phyloP scores from a whole-genome alignment of 331 rosid species.

The Quercus phellos region DNA sequence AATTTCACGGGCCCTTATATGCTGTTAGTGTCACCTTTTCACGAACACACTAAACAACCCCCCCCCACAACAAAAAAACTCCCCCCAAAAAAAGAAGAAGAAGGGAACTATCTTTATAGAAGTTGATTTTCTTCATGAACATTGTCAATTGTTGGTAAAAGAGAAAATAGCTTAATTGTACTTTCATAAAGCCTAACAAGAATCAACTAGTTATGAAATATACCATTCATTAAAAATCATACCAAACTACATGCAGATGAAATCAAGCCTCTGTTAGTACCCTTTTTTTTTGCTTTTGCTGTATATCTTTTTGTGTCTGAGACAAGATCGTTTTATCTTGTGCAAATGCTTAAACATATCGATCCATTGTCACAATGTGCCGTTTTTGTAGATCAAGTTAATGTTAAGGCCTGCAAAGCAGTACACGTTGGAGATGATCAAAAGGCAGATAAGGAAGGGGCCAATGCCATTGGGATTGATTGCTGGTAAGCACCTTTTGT shows the following conservation, averaged over 20 bases:
- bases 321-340: not conserved
- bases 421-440: conserved; percentile 83
- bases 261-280: not conserved
- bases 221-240: not conserved
- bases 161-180: too few species aligned
- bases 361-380: not conserved
- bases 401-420: conserved; percentile 61
- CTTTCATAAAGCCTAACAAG: not conserved
- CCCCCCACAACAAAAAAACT: too few species aligned
- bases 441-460: conserved; percentile 73
- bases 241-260: not conserved
- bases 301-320: not conserved
- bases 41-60: too few species aligned
- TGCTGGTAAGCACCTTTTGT: conserved; percentile 63
- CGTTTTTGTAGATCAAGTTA: conserved; percentile 52
- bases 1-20: too few species aligned
- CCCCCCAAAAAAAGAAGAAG: too few species aligned
- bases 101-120: too few species aligned
- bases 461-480: conserved; percentile 72
- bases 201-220: not conserved
- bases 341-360: not conserved
- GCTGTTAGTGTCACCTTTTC: too few species aligned
- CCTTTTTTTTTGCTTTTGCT: not conserved
- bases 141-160: too few species aligned
- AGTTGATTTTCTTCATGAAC: too few species aligned